Base-by-base conservation (phyloP, 1,284 basidiomycete genomes). In the Coniferiporia weirii region DNA sequence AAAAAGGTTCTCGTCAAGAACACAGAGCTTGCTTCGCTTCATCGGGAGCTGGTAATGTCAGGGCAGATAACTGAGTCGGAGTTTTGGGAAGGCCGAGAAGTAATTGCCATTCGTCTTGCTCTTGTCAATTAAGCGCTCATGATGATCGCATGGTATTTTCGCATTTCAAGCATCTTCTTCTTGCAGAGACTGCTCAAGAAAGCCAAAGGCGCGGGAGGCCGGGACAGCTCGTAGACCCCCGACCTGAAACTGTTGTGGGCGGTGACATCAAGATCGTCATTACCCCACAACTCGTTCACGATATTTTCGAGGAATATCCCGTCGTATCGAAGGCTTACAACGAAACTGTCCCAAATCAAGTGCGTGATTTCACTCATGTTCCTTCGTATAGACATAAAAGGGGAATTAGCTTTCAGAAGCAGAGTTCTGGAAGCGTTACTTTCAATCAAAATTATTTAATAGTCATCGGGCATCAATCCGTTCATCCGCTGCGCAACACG, bases 261-360 rank as follows among this genome's bases (percentile, higher is more conserved):
- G 91, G 91, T 43, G 87, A 93, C 70, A 84, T 94, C 69, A 93
- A 89, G 70, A 95, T 98, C 63, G 85, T 89, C 65, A 88, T 99
- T 61, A 96, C 95, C 1, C 92, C 93, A 6, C 93, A 96, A 71
- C 79, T 98, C 43, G 91, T 96, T 44, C 85, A 91, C 65, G 95
- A 98, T 68, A 94, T 99, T 51, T 99, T 99, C 67, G 95, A 98
- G 66, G 95, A 98, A 76, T 98, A 95, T 69, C 96, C 97, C 1
- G 89, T 98, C 36, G 93, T 99, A 6, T 86, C 89, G 52, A 89
- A 86, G 68, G 95, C 95, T 0, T 98, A 96, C 69, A 87, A 79
- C 60, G 95, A 97, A 68, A 94, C 95, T 65, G 96, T 99, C 0
- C 95, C 95, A 1, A 79, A 74, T 59, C 89, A 91, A 75, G 92